Base-by-base conservation (phyloP, 192 early-diverging fungal genomes). In the Backusella macrospora region DNA sequence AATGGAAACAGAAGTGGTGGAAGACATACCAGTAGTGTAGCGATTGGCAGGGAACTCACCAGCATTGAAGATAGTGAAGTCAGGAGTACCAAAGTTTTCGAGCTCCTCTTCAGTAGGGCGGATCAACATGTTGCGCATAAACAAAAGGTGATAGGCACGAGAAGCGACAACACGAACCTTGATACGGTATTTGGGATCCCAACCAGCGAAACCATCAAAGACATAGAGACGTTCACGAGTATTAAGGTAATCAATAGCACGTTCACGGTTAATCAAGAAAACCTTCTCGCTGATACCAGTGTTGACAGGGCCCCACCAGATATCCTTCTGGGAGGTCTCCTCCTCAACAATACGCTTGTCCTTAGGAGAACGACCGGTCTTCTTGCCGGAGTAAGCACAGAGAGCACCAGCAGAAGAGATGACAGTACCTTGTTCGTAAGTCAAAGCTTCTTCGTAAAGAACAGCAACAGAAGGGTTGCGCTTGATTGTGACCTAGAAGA, bases 261-360 rank as follows among this genome's bases (percentile, higher is more conserved):
- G 91, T 86, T 99, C 94, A 76, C 95, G 94, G 90, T 99, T 99
- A 81, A 93, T 93, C 75, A 94, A 88, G 85, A 99, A 99, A 10
- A 90, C 83, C 37, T 86, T 80, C 76, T 89, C 87, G 21, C 85
- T 88, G 76, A 99, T 93, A 81, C 92, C 93, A 80, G 92, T 93
- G 90, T 99, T 99, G 66, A 99, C 95, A 16, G 97, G 95, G 38
- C 97, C 97, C 96, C 97, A 99, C 97, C 97, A 99, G 81, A 99
- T 89, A 76, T 98, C 92, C 77, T 94, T 84, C 18, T 83, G 83
- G n/a, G 95, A 93, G 26, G 87, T 81, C 8, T 87, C 80, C 81
- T 99, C 97, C 71, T 97, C 95, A 63, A 98, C 97, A 78, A 99
- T 92, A 79, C 97, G 94, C 90, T 99, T 99, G 89, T 99, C 97